These are phyloP conservation scores for Exophiala viscosa DNA, from an alignment of 2,329 filamentous ascomycete species.

Conservation along the genomic window DNA sequence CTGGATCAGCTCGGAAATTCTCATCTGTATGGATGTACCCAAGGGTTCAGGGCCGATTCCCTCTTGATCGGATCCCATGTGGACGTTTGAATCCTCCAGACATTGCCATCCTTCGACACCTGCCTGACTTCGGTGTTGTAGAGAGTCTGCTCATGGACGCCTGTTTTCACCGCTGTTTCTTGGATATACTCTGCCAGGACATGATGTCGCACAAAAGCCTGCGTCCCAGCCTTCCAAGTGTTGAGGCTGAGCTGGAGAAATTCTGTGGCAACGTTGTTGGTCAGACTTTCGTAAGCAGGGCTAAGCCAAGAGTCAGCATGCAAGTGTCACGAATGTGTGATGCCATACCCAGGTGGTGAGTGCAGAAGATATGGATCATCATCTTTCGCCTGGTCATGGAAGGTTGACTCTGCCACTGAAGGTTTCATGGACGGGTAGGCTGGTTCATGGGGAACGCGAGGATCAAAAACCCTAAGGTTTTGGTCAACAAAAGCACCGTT, in stretches of 20 bases:
- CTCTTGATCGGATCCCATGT: constrained; percentile 26
- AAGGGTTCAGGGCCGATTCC: constrained; percentile 1
- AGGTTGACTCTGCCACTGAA: constrained; percentile 31
- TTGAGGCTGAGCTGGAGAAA: constrained; percentile 49
- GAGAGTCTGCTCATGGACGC: constrained; percentile 48
- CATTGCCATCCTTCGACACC: constrained; percentile 41
- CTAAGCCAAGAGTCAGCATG: constrained; percentile 22
- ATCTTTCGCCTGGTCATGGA: not conserved
- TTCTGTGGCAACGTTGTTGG: constrained; percentile 52
- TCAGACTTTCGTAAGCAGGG: constrained; percentile 53
- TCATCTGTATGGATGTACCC: too few species aligned
- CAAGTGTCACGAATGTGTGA: too few species aligned
- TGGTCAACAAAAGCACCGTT: not conserved
- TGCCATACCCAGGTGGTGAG: constrained; percentile 4
- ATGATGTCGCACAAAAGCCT: constrained; percentile 56
- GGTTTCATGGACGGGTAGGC: constrained; percentile 41
- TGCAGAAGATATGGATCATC: constrained; percentile 3
- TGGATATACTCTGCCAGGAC: constrained; percentile 60
- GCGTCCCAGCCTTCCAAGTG: constrained; percentile 57
- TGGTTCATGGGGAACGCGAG: constrained; percentile 46
- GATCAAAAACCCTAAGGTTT: constrained; percentile 39
- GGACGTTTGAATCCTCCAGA: constrained; percentile 52
- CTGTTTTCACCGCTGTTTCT: constrained; percentile 49
- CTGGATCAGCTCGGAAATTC: not conserved
- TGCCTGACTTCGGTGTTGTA: constrained; percentile 59